Conservation (phyloP, 306 rosid genomes). For the Boehmeria nivea region DNA sequence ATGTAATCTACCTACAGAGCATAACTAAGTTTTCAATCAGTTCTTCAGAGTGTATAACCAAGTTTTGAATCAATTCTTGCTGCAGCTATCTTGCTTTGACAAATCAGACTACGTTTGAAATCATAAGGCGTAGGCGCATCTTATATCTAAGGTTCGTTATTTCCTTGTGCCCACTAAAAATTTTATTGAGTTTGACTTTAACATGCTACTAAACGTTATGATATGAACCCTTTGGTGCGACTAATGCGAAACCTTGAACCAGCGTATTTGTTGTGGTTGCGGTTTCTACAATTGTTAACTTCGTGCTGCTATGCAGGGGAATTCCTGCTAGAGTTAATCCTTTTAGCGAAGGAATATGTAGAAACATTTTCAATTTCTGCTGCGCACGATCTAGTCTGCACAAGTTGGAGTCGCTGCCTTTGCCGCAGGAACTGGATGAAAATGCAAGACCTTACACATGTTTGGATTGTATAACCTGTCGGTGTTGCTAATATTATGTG, state of each 20-base stretch:
- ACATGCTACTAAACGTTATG: no score
- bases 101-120: slow-evolving; percentile 91
- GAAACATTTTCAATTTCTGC: slow-evolving; percentile 73
- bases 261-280: background rate
- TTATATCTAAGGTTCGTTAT: slow-evolving; percentile 70
- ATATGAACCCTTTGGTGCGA: no score
- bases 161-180: background rate
- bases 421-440: slow-evolving; percentile 51
- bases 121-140: slow-evolving; percentile 92
- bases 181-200: background rate
- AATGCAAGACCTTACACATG: slow-evolving; percentile 66
- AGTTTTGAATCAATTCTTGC: slow-evolving; percentile 8
- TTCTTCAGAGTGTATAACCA: background rate
- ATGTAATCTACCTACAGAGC: background rate
- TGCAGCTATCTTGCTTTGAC: slow-evolving; percentile 89
- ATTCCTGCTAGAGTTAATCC: slow-evolving; percentile 85
- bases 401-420: slow-evolving; percentile 59
- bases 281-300: background rate
- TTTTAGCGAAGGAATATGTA: slow-evolving; percentile 73
- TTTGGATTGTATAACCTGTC: slow-evolving; percentile 52
- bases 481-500: slow-evolving; percentile 61
- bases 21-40: background rate
- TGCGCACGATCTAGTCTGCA: slow-evolving; percentile 31
- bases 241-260: no score
- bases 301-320: slow-evolving; percentile 39